Conservation (phyloP, 768 basidiomycete genomes). For the Lactarius sp. region DNA sequence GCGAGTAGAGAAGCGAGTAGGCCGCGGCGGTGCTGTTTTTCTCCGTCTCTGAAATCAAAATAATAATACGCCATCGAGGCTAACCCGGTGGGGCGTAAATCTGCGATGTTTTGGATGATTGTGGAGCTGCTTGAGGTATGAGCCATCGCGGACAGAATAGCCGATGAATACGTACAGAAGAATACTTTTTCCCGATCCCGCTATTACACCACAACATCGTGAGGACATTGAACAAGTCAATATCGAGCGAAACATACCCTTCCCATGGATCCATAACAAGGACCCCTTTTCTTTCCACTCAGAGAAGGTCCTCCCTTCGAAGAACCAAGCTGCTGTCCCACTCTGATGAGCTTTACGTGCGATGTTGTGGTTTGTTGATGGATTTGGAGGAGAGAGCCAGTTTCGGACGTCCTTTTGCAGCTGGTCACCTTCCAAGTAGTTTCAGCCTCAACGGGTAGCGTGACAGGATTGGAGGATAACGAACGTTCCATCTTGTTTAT, state of each 20-base stretch:
- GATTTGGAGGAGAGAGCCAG: constrained; percentile 8
- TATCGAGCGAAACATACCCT: background rate
- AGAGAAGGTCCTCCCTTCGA: background rate
- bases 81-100: background rate
- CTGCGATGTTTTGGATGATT: background rate
- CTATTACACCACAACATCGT: background rate
- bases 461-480: background rate
- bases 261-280: constrained; percentile 13
- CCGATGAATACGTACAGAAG: background rate
- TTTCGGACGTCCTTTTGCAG: background rate
- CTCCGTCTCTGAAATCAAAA: background rate
- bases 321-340: constrained; percentile 7
- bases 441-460: background rate
- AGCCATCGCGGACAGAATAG: background rate
- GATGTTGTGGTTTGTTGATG: constrained; percentile 4
- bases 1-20: background rate
- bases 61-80: constrained; percentile 5
- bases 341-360: background rate
- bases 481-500: constrained; percentile 13
- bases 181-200: constrained; percentile 7
- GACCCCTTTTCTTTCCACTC: constrained; percentile 5
- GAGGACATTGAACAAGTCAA: background rate
- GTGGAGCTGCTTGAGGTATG: background rate
- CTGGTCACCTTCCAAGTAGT: background rate
- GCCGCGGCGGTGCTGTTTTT: background rate